A percentile compares a stretch with the other conserved stretches of the same genome.
Conservation (phyloP, 345 rosid genomes). For the Hibiscus mutabilis region DNA sequence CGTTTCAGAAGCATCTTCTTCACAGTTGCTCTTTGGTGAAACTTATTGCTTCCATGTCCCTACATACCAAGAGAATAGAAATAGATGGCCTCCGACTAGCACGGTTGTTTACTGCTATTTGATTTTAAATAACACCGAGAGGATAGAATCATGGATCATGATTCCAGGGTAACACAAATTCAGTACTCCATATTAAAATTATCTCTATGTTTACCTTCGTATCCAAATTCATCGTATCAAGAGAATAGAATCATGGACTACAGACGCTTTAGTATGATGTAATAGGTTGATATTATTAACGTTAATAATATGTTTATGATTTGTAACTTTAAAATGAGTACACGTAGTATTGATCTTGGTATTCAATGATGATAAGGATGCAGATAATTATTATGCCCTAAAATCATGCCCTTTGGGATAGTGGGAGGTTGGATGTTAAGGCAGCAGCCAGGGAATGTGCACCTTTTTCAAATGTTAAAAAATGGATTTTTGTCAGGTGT, state of each 20-base stretch:
- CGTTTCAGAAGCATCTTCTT: constrained; percentile 7
- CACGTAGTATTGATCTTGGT: not conserved
- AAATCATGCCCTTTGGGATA: constrained; percentile 6
- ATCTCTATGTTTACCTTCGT: not conserved
- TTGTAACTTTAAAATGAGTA: not conserved
- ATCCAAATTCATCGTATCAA: not conserved
- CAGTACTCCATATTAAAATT: not conserved
- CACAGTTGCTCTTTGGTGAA: not conserved
- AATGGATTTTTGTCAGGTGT: constrained; percentile 5
- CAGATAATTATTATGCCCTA: constrained; percentile 3
- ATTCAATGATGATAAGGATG: not conserved
- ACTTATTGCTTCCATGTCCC: not conserved
- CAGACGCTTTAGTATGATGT: not conserved
- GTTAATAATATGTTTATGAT: not conserved
- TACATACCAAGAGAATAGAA: not conserved
- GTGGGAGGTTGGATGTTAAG: not conserved
- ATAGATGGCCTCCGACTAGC: constrained; percentile 6
- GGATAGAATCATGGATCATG: constrained; percentile 1
- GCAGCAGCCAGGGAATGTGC: constrained; percentile 5
- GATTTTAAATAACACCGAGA: not conserved
- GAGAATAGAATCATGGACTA: not conserved
- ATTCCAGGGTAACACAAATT: not conserved
- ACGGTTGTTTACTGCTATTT: constrained; percentile 6
- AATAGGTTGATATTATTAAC: not conserved
- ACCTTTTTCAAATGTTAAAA: constrained; percentile 5